Conservation (phyloP, 1,284 basidiomycete species). For the Ustilago trichophora region DNA sequence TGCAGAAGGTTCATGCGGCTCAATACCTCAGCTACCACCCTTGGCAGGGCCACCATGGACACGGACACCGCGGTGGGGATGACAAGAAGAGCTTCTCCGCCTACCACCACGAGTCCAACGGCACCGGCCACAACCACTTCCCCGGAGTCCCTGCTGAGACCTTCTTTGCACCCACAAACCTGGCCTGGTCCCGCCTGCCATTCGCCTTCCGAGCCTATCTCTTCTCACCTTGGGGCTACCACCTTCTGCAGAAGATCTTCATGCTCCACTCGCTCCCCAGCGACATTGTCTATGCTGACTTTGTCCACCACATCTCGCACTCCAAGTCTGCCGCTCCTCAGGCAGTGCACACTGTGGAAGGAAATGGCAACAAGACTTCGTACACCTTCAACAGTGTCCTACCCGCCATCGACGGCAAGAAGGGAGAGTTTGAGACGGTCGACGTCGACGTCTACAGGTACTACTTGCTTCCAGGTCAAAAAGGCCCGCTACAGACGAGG, state of each 20-base stretch:
- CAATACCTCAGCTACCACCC: constrained; percentile 66
- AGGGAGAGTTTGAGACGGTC: constrained; percentile 43
- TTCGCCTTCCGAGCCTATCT: constrained; percentile 73
- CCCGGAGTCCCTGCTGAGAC: constrained; percentile 73
- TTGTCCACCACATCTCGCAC: constrained; percentile 65
- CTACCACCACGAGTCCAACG: constrained; percentile 18
- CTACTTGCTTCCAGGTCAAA: constrained; percentile 46
- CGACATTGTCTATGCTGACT: constrained; percentile 72
- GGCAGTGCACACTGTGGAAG: constrained; percentile 2
- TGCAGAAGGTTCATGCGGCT: constrained; percentile 24
- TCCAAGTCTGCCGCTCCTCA: background rate
- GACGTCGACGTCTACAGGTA: constrained; percentile 55
- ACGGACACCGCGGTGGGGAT: constrained; percentile 55
- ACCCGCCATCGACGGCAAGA: constrained; percentile 30
- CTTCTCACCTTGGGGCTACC: constrained; percentile 75
- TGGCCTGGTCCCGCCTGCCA: constrained; percentile 74
- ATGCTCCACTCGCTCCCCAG: constrained; percentile 76
- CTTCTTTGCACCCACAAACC: constrained; percentile 75
- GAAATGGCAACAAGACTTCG: constrained; percentile 43
- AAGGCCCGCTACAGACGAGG: constrained; percentile 69
- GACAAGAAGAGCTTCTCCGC: constrained; percentile 61
- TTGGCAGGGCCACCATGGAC: constrained; percentile 68
- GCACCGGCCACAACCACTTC: constrained; percentile 4
- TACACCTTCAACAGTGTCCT: constrained; percentile 52
- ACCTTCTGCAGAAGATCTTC: constrained; percentile 73